Conservation (phyloP, 495 filamentous ascomycete species). For the Cercophora sp. region DNA sequence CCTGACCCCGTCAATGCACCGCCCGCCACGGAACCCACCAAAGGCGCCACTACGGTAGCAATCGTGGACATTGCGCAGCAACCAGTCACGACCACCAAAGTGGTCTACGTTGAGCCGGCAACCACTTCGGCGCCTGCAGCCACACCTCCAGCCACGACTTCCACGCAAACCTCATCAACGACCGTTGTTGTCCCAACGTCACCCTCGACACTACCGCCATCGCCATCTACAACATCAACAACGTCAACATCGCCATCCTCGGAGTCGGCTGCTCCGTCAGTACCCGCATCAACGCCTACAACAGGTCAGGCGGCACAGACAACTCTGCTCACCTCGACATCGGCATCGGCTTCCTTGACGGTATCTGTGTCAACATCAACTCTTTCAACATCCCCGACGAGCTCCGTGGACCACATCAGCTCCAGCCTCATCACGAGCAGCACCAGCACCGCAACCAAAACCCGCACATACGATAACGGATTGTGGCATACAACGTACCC, state of each 20-base stretch:
- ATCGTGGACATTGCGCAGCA: slow-evolving; percentile 14
- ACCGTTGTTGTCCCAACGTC: too few relatives aligned
- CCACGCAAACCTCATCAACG: too few relatives aligned
- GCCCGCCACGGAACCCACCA: slow-evolving; percentile 8
- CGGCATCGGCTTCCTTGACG: background rate
- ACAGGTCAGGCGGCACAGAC: too few relatives aligned
- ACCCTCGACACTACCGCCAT: background rate
- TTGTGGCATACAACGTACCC: slow-evolving; percentile 40
- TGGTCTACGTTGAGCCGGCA: background rate
- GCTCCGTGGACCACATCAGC: background rate
- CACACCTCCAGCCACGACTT: too few relatives aligned
- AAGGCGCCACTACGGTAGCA: slow-evolving; percentile 5
- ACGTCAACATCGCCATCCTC: slow-evolving; percentile 6
- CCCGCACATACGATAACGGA: slow-evolving; percentile 27
- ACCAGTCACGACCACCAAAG: slow-evolving; percentile 13
- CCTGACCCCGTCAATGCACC: slow-evolving; percentile 9
- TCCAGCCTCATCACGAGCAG: slow-evolving; percentile 8
- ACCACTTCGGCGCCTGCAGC: slow-evolving; percentile 6
- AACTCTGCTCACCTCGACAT: too few relatives aligned
- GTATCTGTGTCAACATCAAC: slow-evolving; percentile 3
- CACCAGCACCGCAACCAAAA: slow-evolving; percentile 15
- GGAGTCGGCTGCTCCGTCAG: too few relatives aligned
- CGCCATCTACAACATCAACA: background rate
- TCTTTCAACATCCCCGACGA: background rate
- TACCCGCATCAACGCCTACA: too few relatives aligned